Evolutionary conservation across 202 grass and related monocot species (phyloP), one percentile per base, ranked within the genome.

Genomic region (Alloteropsis angusta): DNA sequence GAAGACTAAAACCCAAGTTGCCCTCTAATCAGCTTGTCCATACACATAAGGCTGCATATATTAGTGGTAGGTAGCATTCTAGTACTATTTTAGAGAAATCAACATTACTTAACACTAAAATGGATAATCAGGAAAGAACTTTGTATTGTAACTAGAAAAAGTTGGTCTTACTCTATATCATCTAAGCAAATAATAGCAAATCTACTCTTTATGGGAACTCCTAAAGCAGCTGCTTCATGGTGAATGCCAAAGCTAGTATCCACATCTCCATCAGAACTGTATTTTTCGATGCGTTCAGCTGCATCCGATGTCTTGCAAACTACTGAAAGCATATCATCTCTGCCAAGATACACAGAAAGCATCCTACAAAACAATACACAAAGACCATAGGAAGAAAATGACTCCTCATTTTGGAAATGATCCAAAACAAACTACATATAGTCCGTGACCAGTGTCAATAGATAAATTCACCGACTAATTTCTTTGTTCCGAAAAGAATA

Each of bases 241-340:
- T 87, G 76, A 80, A 90, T 74, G 54, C 77, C 88, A 76, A 36
- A 86, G 26, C 12, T 16, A 23, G 43, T 35, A 73, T 87, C 70
- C 41, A 84, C 71, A 53, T 23, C 74, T 59, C 88, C 88, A 60
- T 74, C 59, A 43, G 23, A 14, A 46, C 64, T 56, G 21, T 87
- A 90, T 60, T 80, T 82, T 56, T 86, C 84, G 35, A 90, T 75
- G 43, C 36, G 54, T 18, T 28, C 76, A 50, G 69, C 75, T 10
- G 80, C 84, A 41, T 83, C 69, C 43, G 0, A 12, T 60, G 83
- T 82, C 62, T 65, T 87, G 74, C 74, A 90, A 41, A 90, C 80
- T 55, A 90, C 78, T 76, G 88, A 80, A 38, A 87, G 84, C 88
- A 90, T 90, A 74, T 50, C 54, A 42, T 87, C 52, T 76, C 84